Evolutionary conservation across 805 yeast genomes (phyloP).

Genomic region (Huiozyma naganishii): DNA sequence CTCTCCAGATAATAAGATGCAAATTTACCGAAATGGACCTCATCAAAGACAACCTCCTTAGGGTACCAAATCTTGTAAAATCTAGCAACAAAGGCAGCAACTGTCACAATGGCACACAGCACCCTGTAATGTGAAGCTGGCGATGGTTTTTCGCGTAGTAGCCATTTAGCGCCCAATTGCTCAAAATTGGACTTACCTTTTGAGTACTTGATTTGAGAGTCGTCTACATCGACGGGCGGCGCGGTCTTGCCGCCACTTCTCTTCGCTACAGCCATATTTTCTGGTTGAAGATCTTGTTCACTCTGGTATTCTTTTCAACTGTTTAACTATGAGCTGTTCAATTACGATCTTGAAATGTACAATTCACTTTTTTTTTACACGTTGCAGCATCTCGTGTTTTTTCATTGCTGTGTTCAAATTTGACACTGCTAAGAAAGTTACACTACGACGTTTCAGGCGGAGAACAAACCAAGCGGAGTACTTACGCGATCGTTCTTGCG

Average conservation of each 20-base stretch:
- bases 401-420: too few relatives aligned
- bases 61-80: constrained; percentile 56
- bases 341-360: too few relatives aligned
- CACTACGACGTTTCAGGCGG: too few relatives aligned
- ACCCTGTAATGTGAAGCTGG: constrained; percentile 30
- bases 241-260: neutral
- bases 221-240: constrained; percentile 13
- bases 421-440: too few relatives aligned
- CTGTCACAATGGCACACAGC: constrained; percentile 51
- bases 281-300: too few relatives aligned
- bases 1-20: constrained; percentile 80
- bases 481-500: too few relatives aligned
- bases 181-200: constrained; percentile 9
- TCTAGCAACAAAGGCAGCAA: constrained; percentile 54
- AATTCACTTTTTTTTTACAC: too few relatives aligned
- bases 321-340: too few relatives aligned
- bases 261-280: neutral
- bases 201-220: constrained; percentile 18
- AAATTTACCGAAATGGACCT: constrained; percentile 79
- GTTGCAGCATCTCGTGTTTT: too few relatives aligned
- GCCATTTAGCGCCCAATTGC: constrained; percentile 20
- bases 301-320: too few relatives aligned
- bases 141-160: constrained; percentile 20
- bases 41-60: constrained; percentile 72
- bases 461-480: too few relatives aligned